Base-by-base conservation (phyloP, 1,284 basidiomycete species). In the Cutaneotrichosporon spelunceum region DNA sequence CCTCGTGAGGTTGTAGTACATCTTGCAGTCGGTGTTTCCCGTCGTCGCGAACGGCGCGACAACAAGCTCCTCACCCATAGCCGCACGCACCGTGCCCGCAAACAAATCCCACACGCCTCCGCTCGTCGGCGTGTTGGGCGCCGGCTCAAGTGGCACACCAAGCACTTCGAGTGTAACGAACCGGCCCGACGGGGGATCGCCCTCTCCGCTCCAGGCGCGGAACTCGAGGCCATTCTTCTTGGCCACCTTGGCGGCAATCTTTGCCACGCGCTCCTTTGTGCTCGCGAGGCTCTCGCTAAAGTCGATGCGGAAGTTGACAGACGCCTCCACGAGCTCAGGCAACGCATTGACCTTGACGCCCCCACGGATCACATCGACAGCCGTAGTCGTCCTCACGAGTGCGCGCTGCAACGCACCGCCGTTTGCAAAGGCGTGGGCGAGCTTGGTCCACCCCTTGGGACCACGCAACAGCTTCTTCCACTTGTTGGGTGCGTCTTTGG, bases 301-400 rank as follows among this genome's bases (percentile, higher is more conserved):
- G 65, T 78, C 77, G 65, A 79, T 79, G 21, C 77, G 72, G 67
- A 75, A 75, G 65, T 79, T 79, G 72, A 79, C 70, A 42, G 66
- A 49, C 6, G 70, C 64, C 7, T 69, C 70, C 21, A 76, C 75
- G 11, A 72, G 59, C 58, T 75, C 71, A 14, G 75, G 72, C 1
- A 76, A 57, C 21, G 73, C 71, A 49, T 73, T 76, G 36, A 75
- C 66, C 60, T 73, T 74, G 45, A 72, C 69, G 27, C 75, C 75
- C 39, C 75, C 75, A 30, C 67, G 52, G 56, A 79, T 62, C n/a
- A 78, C 72, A 58, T 77, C 76, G 24, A 77, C 72, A 0, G 77
- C 77, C 11, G 66, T 70, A 0, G 77, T 78, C 3, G 77, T 78
- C 13, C 68, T 61, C 3, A 78, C 60, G 16, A 75, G 70, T 0